Base-by-base conservation (phyloP, 108 stramenopile species). In the Nitzschia putrida region DNA sequence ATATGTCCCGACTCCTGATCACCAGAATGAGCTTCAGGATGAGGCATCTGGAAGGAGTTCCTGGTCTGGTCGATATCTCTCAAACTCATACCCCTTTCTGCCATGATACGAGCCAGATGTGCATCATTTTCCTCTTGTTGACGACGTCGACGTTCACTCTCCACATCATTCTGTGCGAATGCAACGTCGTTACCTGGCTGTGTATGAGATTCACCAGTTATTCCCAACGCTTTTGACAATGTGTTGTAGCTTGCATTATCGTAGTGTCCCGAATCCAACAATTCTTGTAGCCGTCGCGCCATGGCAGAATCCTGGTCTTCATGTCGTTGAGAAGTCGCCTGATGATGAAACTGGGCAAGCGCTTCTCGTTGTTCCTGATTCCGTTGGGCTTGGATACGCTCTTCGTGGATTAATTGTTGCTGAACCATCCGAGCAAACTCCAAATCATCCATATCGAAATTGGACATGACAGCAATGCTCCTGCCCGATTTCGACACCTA, bases 371-470 rank as follows among this genome's bases (percentile, higher is more conserved):
- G 22, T 26, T 45, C 10, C 43, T 57, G 51, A 16, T 68, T 16
- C 39, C 25, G 49, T 24, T 53, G 22, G 45, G 21, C 26, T 40
- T 13, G 18, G 50, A 72, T 26, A 10, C 72, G 23, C 53, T 54
- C 72, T 38, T 74, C 73, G 22, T 74, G 67, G 12, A 59, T 13
- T 4, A 74, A n/a, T 38, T 74, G 63, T 55, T 74, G 39, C 24
- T 74, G 73, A 55, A 74, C n/a, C 52, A 38, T 25, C 20, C 66
- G 73, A n/a, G 73, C 73, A 40, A 74, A 60, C 14, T 57, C 66
- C 39, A 68, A 67, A 29, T 74, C 73, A 44, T 40, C 23, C 29
- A 34, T 34, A 34, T 34, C 29, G 29, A 34, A 34, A 34, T 34
- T 34, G 29, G 29, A 34, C 29, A 34, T 34, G 29, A 34, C 29